Base-by-base conservation (phyloP, 1,284 basidiomycete species). In the Puccinia triticina region DNA sequence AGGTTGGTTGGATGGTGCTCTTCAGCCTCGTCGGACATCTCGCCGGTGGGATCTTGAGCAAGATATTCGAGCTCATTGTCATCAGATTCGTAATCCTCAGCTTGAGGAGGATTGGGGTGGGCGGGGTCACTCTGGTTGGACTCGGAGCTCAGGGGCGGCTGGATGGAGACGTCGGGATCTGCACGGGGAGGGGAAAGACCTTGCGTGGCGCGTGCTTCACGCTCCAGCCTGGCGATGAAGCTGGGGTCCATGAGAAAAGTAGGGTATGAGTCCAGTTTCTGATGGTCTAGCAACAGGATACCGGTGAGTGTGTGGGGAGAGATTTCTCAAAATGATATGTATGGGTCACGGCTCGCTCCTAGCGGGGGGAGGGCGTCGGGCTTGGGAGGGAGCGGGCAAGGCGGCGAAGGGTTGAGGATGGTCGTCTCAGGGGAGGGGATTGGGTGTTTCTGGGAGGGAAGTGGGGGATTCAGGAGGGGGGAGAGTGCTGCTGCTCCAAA, bases 31-130 rank as follows among this genome's bases (percentile, higher is more conserved):
- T 75, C 73, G 2, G 53, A 18, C 8, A 46, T 32, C 50, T 67
- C 64, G 11, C 82, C 79, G 2, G 53, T 82, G 73, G 82, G 73
- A 71, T 83, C 84, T 1, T 82, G 37, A 23, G 55, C 79, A 4
- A 76, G 69, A 14, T 67, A 72, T 26, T 83, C 77, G 10, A 73
- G 64, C n/a, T 79, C 73, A n/a, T 76, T 66, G 26, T 78, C 83
- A n/a, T 73, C 76, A 34, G n/a, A n/a, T n/a, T n/a, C n/a, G n/a
- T 71, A 40, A 34, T 82, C 77, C 0, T 71, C 59, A 43, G 37
- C 40, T 61, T 43, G 57, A 76, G 43, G 59, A 67, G 26, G 40
- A 26, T 66, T 23, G 55, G 32, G 5, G 16, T 8, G 50, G 37
- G n/a, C 2, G 34, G 1, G 75, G 14, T 50, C 43, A 50, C 32